These are phyloP conservation scores for Cytospora mali DNA, from an alignment of 2,329 filamentous ascomycete species.

Conservation along the genomic window DNA sequence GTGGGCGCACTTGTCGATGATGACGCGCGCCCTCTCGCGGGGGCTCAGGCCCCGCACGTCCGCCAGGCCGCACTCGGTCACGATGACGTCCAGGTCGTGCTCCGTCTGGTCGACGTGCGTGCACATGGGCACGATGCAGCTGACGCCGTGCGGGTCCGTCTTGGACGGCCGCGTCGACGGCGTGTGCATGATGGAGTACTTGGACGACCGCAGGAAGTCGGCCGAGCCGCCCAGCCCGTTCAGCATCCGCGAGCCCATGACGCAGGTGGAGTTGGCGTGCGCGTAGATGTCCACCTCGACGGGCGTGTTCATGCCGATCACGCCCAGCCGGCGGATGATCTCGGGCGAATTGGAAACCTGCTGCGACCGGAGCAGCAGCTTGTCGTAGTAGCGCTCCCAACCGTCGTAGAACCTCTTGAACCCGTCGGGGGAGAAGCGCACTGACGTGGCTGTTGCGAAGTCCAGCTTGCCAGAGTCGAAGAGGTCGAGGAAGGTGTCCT, in stretches of 20 bases:
- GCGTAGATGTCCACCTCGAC: conserved; percentile 95
- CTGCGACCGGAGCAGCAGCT: conserved; percentile 85
- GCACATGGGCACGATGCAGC: conserved; percentile 91
- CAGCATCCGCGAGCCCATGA: conserved; percentile 86
- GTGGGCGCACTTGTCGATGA: conserved; percentile 85
- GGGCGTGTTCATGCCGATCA: conserved; percentile 94
- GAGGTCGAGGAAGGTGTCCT: conserved; percentile 87
- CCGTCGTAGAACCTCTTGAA: conserved; percentile 89
- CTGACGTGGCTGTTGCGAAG: conserved; percentile 87
- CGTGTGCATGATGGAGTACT: conserved; percentile 94
- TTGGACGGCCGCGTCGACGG: conserved; percentile 79
- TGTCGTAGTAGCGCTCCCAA: conserved; percentile 78
- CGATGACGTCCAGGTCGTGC: conserved; percentile 87
- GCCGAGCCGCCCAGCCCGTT: conserved; percentile 82
- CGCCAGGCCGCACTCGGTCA: conserved; percentile 75
- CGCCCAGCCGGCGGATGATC: conserved; percentile 83
- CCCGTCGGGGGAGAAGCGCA: conserved; percentile 87
- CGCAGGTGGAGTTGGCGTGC: conserved; percentile 87
- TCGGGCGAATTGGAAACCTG: conserved; percentile 87
- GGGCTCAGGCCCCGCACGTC: conserved; percentile 83
- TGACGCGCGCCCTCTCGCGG: conserved; percentile 77
- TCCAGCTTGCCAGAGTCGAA: conserved; percentile 87
- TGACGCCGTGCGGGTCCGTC: conserved; percentile 78
- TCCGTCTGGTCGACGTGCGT: conserved; percentile 93
- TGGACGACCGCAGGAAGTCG: conserved; percentile 77